Conservation (phyloP, 2,329 filamentous ascomycete genomes). For the Penicillium fuscoglaucum region DNA sequence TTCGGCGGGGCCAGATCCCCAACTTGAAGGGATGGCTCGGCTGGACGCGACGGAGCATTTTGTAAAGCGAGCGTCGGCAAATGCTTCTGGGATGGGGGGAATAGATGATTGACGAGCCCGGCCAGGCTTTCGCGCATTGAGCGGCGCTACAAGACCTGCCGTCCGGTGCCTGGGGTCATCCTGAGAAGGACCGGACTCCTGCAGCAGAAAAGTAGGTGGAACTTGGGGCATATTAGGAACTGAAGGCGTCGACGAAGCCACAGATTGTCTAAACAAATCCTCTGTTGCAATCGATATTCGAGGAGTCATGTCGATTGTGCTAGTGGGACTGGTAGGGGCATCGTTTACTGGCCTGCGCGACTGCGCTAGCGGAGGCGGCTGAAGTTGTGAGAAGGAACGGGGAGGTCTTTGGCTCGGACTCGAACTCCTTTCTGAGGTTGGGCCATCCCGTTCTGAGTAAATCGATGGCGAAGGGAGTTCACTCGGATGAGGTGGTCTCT, state of each 20-base stretch:
- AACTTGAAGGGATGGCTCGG: constrained; percentile 68
- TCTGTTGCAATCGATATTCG: constrained; percentile 32
- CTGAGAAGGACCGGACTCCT: constrained; percentile 21
- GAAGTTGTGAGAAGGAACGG: constrained; percentile 33
- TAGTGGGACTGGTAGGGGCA: constrained; percentile 23
- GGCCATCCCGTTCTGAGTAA: constrained; percentile 34
- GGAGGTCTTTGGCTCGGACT: constrained; percentile 24
- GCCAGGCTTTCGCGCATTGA: constrained; percentile 40
- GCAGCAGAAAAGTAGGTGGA: constrained; percentile 21
- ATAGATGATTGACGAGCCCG: constrained; percentile 66
- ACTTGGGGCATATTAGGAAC: constrained; percentile 33
- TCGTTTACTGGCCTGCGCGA: constrained; percentile 21
- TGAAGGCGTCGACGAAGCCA: constrained; percentile 30
- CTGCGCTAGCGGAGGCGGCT: constrained; percentile 19
- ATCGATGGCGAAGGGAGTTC: constrained; percentile 40
- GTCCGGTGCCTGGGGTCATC: constrained; percentile 29
- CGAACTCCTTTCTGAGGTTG: constrained; percentile 28
- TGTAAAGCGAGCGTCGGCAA: constrained; percentile 52
- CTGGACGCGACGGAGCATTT: constrained; percentile 67
- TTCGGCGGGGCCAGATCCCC: constrained; percentile 54
- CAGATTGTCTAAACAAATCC: constrained; percentile 31
- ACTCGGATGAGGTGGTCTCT: constrained; percentile 44
- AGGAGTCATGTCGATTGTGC: constrained; percentile 25
- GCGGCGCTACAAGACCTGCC: constrained; percentile 33
- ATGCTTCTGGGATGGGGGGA: constrained; percentile 75